Evolutionary conservation across 1,139 yeast species (phyloP), one percentile per base, ranked within the genome.

Genomic region (Protomyces inouyei): DNA sequence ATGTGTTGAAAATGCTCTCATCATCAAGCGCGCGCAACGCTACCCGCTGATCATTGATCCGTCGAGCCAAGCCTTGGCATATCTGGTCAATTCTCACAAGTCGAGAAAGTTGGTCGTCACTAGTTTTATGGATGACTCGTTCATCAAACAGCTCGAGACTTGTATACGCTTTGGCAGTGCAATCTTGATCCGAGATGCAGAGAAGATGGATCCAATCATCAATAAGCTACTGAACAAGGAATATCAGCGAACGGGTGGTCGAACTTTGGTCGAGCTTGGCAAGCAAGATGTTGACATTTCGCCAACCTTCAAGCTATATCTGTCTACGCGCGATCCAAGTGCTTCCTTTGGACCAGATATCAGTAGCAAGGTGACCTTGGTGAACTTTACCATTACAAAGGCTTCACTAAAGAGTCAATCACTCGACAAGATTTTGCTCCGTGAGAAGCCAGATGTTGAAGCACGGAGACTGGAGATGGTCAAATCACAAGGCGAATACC

Each of bases 101-200:
- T 65, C 67, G 18, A 76, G 78, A 48, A 80, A 79, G 60, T 72
- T 86, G 1, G 76, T 80, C 0, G 73, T 83, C 0, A 83, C 96
- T 0, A 88, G 95, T 69, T 92, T 91, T 71, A 74, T 87, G 61
- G 89, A 87, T 70, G 82, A 81, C n/a, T 82, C 86, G 0, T 88
- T 86, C 72, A 73, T 82, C 3, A 86, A 84, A 70, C 88, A 84
- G 63, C 74, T 92, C 32, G 96, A 90, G 72, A 87, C 90, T 71
- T 86, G 96, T 0, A 74, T 92, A 35, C 78, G 95, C 67, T 92
- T 92, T 78, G 98, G 98, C 8, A 91, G 90, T 3, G 72, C 82
- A 0, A 77, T 92, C 9, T 72, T 92, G 12, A 80, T 92, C 37
- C 84, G 83, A 70, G 95, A 92, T 74, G 90, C 92, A 2, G 97